Base-by-base conservation (phyloP, 2,329 filamentous ascomycete genomes). In the Akanthomyces uredinophilus region DNA sequence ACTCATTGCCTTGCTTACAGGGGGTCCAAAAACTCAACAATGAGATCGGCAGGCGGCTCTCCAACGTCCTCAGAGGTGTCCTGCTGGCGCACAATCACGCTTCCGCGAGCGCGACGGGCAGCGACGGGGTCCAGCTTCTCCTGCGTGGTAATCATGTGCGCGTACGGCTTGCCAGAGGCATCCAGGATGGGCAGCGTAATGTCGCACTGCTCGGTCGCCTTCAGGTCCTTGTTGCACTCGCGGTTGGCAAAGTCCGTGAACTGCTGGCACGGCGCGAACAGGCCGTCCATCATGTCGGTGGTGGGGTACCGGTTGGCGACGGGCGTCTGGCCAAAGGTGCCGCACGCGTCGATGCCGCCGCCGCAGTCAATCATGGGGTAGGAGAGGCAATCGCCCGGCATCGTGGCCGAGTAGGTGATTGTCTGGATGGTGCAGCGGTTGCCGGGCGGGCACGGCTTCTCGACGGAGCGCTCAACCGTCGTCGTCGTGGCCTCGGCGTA, bases 351-450 rank as follows among this genome's bases (percentile, higher is more conserved):
- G 4, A 24, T 39, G 32, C 51, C 51, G 32, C 51, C 51, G 51
- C 51, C 51, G 51, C 51, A 53, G 32, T 53, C 35, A 29, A 53
- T 53, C 8, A 53, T 53, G 11, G 51, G 51, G 14, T 53, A 41
- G 5, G 32, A 24, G 14, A 24, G 13, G 35, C 51, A 53, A 20
- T 53, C n/a, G 32, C 51, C 51, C 13, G 35, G 35, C 13, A 53
- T 16, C 14, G 20, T 53, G 10, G 51, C 51, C 20, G 24, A 13
- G 51, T 53, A 53, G n/a, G 51, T 53, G 4, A 53, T 53, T 35
- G 51, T 53, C 51, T 53, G 51, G 35, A 53, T 53, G 5, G 51
- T 53, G 35, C 51, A 53, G 51, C 51, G 51, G 51, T 53, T 35
- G 20, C 14, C 13, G 5, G 50, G 50, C 5, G 50, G 50, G 20